Percentiles rank a stretch among this genome's conserved stretches.
Conservation (phyloP, 1,284 basidiomycete species). For the Cystobasidium sp. region DNA sequence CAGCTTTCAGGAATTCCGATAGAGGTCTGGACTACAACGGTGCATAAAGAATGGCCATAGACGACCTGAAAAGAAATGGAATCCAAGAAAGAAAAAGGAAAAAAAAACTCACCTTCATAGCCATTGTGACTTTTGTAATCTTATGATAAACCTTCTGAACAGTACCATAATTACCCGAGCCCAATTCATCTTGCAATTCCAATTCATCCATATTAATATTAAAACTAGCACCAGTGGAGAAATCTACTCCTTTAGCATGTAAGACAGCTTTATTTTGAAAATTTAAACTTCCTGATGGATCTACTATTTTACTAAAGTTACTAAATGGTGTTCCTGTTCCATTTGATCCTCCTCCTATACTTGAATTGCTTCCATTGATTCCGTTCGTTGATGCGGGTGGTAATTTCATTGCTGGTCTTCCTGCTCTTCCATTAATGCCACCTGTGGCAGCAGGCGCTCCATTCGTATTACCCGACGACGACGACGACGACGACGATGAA, state of each 20-base stretch:
- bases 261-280: conserved; percentile 92
- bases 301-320: conserved; percentile 93
- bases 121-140: conserved; percentile 94
- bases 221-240: conserved; percentile 88
- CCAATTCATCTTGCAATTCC: conserved; percentile 86
- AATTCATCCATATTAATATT: conserved; percentile 94
- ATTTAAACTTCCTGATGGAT: conserved; percentile 90
- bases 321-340: conserved; percentile 75
- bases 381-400: background rate
- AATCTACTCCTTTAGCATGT: conserved; percentile 91
- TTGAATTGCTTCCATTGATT: background rate
- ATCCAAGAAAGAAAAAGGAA: no score
- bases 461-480: background rate
- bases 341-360: conserved; percentile 1
- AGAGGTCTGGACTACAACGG: no score
- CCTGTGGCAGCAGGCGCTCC: conserved; percentile 8
- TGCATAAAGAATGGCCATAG: background rate
- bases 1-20: no score
- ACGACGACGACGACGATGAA: background rate
- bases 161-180: conserved; percentile 95
- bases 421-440: conserved; percentile 12
- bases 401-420: conserved; percentile 34
- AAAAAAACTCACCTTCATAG: conserved; percentile 82
- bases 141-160: conserved; percentile 94
- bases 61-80: background rate